phyloP scores from a whole-genome alignment of 345 rosid species.

The Carallia pectinifolia region DNA sequence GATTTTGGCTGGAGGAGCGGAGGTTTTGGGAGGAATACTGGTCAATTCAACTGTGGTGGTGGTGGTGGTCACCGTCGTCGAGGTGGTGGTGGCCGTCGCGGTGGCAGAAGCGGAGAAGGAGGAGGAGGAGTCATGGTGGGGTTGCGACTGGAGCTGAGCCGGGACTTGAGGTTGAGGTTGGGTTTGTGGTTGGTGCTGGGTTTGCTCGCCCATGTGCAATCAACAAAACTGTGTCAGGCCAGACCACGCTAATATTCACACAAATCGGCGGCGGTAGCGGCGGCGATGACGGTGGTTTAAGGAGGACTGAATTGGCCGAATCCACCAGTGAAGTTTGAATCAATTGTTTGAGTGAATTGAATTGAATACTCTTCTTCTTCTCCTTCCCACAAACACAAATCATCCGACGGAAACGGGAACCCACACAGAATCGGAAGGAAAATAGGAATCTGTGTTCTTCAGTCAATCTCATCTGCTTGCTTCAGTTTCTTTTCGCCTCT shows the following conservation, averaged over 20 bases:
- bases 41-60: constrained; percentile 30
- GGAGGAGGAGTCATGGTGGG: constrained; percentile 34
- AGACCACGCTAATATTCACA: background rate
- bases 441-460: too few species aligned
- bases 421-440: too few species aligned
- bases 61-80: constrained; percentile 12
- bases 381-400: too few species aligned
- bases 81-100: constrained; percentile 9
- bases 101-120: constrained; percentile 26
- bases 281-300: background rate
- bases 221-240: background rate
- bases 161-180: constrained; percentile 22
- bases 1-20: constrained; percentile 77
- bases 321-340: too few species aligned
- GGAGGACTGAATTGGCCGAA: too few species aligned
- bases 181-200: constrained; percentile 33
- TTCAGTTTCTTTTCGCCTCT: too few species aligned
- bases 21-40: constrained; percentile 26
- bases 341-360: too few species aligned
- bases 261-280: constrained; percentile 1
- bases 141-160: constrained; percentile 29
- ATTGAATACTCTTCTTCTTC: too few species aligned
- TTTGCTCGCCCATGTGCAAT: constrained; percentile 70
- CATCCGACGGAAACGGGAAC: too few species aligned
- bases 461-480: too few species aligned